Percentiles rank a stretch among this genome's conserved stretches.
phyloP scores from a whole-genome alignment of 495 filamentous ascomycete genomes.

The Wilcoxina mikolae region DNA sequence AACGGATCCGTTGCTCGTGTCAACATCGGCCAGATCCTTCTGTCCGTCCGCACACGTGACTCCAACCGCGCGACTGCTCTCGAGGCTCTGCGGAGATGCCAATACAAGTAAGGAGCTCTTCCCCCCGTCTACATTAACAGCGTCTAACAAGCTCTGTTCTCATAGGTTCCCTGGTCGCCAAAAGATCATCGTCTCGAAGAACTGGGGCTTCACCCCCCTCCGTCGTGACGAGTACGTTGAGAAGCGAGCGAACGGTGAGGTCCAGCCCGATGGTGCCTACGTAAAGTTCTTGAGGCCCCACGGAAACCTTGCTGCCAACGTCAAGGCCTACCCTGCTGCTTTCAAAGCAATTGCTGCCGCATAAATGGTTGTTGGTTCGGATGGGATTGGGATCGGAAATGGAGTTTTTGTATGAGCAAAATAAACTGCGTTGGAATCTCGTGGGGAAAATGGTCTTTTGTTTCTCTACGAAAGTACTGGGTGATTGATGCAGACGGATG shows the following conservation, averaged over 20 bases:
- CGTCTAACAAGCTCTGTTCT: not conserved
- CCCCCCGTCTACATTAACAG: not conserved
- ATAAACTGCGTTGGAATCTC: not conserved
- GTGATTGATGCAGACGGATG: too few species aligned
- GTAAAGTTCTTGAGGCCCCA: conserved; percentile 94
- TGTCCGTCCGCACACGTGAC: conserved; percentile 93
- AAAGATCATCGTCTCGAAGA: conserved; percentile 99
- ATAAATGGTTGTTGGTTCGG: not conserved
- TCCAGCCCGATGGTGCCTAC: conserved; percentile 94
- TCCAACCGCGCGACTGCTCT: conserved; percentile 77
- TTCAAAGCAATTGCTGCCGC: conserved; percentile 38
- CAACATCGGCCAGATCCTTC: conserved; percentile 97
- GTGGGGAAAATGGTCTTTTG: too few species aligned
- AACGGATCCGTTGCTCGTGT: conserved; percentile 95
- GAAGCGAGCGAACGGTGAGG: conserved; percentile 74
- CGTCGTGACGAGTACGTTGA: conserved; percentile 91
- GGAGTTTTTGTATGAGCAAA: not conserved
- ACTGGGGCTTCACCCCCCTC: conserved; percentile 98
- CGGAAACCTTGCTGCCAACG: conserved; percentile 70
- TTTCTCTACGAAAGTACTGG: too few species aligned
- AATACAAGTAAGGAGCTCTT: conserved; percentile 64
- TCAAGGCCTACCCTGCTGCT: conserved; percentile 81
- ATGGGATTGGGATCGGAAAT: conserved; percentile 4
- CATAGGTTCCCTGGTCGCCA: conserved; percentile 83
- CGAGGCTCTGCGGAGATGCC: conserved; percentile 93